Base-by-base conservation (phyloP, 2,329 filamentous ascomycete species). In the Thielaviopsis ethacetica region DNA sequence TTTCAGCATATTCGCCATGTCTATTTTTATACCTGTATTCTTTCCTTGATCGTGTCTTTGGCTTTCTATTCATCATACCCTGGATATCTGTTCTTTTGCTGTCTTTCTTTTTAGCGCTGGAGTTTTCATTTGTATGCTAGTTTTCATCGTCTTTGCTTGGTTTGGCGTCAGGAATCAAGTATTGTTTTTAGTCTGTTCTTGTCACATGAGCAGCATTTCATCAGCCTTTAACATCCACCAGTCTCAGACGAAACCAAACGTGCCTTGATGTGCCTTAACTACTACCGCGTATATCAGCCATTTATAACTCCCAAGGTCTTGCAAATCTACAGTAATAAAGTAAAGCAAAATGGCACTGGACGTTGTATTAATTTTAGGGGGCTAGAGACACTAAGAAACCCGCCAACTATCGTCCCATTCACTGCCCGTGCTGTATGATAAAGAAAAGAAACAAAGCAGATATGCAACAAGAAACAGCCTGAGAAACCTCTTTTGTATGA, bases 21-120 rank as follows among this genome's bases (percentile, higher is more conserved):
- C n/a, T 10, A 5, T 34, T 54, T 22, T 13, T 27, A 38, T 38
- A 19, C 12, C 22, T 17, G 27, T 38, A 19, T 38, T 26, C 24
- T 27, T 51, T 34, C 50, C 15, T 57, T 3, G 3, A 50, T 34
- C n/a, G n/a, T 52, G 38, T 41, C n/a, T 19, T 26, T 38, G 34
- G 38, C 38, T 57, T 19, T 52, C 19, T 57, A 38, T 53, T 41
- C 27, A 57, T 57, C 53, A 59, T 59, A 59, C 58, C 58, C 58
- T 51, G 49, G 58, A 54, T 27, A 27, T 27, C 26, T 27, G 26
- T 27, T 27, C 4, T 27, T 27, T 27, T 41, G 10, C 38, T 41
- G 15, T 30, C 52, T 56, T 56, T 53, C 22, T 59, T 41, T 47
- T 13, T 51, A 44, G 47, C 47, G 56, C 38, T 53, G 47, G 47